phyloP scores from a whole-genome alignment of 2,329 filamentous ascomycete genomes.

The Cercospora citrullina region DNA sequence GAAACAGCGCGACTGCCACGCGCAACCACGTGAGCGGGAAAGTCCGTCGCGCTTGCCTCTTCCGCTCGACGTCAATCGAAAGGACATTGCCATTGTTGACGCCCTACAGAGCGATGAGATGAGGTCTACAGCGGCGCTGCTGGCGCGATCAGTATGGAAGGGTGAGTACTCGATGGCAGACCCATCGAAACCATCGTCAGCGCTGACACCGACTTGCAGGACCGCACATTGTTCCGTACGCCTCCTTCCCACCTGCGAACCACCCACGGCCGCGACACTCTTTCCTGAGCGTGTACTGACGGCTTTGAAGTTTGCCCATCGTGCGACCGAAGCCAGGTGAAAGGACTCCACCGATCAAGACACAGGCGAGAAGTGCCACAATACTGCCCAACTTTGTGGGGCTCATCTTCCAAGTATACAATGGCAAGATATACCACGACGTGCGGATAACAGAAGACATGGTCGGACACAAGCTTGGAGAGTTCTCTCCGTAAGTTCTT shows the following conservation, averaged over 20 bases:
- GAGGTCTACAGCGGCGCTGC: conserved; percentile 34
- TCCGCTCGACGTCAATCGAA: conserved; percentile 19
- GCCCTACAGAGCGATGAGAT: conserved; percentile 27
- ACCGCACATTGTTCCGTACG: conserved; percentile 70
- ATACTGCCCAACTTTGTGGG: conserved; percentile 92
- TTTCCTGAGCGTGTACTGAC: conserved; percentile 10
- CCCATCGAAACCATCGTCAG: not conserved
- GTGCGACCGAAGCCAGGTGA: conserved; percentile 61
- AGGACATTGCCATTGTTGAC: not conserved
- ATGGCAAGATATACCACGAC: conserved; percentile 83
- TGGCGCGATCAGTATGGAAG: conserved; percentile 83
- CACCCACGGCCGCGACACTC: not conserved
- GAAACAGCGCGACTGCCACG: not conserved
- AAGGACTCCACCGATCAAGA: conserved; percentile 71
- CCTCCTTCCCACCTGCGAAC: conserved; percentile 21
- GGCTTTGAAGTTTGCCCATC: conserved; percentile 59
- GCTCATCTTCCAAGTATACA: conserved; percentile 84
- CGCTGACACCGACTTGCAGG: conserved; percentile 47
- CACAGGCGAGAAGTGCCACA: conserved; percentile 82
- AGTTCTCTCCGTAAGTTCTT: conserved; percentile 79
- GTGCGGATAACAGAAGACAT: conserved; percentile 88
- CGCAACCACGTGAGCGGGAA: not conserved
- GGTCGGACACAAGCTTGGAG: conserved; percentile 92
- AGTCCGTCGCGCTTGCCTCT: conserved; percentile 16
- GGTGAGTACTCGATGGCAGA: conserved; percentile 52